A percentile compares a stretch with the other conserved stretches of the same genome.
Evolutionary conservation across 1,284 basidiomycete species (phyloP).

Genomic region (Rhizoctonia solani): DNA sequence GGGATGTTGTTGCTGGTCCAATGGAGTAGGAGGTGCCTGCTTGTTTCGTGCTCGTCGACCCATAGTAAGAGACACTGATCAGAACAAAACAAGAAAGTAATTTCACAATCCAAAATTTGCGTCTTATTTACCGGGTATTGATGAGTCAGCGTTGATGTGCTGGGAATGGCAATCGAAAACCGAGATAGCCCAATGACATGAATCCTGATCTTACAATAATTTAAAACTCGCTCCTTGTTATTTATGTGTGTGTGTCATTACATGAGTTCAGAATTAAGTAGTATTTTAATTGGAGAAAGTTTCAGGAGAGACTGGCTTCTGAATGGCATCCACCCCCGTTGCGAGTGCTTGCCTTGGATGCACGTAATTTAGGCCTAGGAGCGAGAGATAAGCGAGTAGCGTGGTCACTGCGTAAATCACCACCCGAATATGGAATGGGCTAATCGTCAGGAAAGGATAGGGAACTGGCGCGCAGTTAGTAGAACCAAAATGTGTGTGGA

Average conservation of each 20-base stretch:
- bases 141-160: neutral
- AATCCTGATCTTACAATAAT: too few relatives aligned
- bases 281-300: constrained; percentile 11
- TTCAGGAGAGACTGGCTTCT: constrained; percentile 15
- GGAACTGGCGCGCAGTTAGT: constrained; percentile 56
- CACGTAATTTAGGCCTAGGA: constrained; percentile 59
- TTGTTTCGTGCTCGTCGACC: constrained; percentile 91
- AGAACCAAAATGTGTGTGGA: neutral
- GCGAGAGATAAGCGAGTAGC: constrained; percentile 58
- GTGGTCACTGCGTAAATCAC: constrained; percentile 63
- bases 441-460: constrained; percentile 78
- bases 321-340: constrained; percentile 3
- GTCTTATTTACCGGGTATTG: constrained; percentile 3
- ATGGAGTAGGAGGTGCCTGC: constrained; percentile 74
- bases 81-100: constrained; percentile 18
- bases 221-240: too few relatives aligned
- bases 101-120: constrained; percentile 32
- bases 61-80: constrained; percentile 54
- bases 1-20: constrained; percentile 51
- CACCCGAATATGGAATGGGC: constrained; percentile 56
- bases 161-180: neutral
- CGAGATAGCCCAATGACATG: too few relatives aligned
- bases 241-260: too few relatives aligned
- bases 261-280: too few relatives aligned
- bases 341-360: constrained; percentile 41